These are phyloP conservation scores for Musa balbisiana DNA, from an alignment of 202 grass and related monocot genomes.

Conservation along the genomic window DNA sequence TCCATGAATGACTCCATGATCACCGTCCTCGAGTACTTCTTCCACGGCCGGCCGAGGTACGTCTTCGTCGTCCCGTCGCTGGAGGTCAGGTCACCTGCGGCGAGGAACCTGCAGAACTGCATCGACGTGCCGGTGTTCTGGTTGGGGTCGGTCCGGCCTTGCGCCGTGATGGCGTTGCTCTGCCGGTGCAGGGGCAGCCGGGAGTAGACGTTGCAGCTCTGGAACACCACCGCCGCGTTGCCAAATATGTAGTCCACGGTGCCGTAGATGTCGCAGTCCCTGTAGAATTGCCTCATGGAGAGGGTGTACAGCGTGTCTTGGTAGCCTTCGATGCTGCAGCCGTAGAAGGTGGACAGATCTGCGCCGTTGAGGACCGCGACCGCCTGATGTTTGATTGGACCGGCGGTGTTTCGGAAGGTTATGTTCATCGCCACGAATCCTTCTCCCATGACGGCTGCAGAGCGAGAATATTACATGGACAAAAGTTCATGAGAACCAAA, in stretches of 20 bases:
- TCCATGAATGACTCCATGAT: constrained; percentile 40
- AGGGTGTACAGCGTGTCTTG: constrained; percentile 29
- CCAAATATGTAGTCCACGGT: constrained; percentile 44
- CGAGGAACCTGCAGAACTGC: constrained; percentile 30
- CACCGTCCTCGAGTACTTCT: constrained; percentile 28
- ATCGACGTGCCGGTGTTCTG: constrained; percentile 43
- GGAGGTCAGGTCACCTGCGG: constrained; percentile 24
- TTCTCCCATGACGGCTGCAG: constrained; percentile 29
- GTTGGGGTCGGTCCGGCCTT: constrained; percentile 28
- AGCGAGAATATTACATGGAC: background rate
- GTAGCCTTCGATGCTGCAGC: constrained; percentile 37
- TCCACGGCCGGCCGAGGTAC: constrained; percentile 37
- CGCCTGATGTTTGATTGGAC: constrained; percentile 28
- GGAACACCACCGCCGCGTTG: constrained; percentile 33
- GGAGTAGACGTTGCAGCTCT: constrained; percentile 32
- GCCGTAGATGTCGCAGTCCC: constrained; percentile 33
- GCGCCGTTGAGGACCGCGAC: constrained; percentile 30
- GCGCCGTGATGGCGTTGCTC: constrained; percentile 31
- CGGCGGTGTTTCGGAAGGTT: constrained; percentile 36
- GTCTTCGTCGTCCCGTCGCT: background rate
- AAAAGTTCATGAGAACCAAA: no score
- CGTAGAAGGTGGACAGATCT: constrained; percentile 34
- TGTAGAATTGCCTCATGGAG: constrained; percentile 24
- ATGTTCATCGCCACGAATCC: constrained; percentile 35
- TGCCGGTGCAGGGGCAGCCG: constrained; percentile 14